Evolutionary conservation across 2,329 filamentous ascomycete species (phyloP).

Genomic region (Fusarium luffae): DNA sequence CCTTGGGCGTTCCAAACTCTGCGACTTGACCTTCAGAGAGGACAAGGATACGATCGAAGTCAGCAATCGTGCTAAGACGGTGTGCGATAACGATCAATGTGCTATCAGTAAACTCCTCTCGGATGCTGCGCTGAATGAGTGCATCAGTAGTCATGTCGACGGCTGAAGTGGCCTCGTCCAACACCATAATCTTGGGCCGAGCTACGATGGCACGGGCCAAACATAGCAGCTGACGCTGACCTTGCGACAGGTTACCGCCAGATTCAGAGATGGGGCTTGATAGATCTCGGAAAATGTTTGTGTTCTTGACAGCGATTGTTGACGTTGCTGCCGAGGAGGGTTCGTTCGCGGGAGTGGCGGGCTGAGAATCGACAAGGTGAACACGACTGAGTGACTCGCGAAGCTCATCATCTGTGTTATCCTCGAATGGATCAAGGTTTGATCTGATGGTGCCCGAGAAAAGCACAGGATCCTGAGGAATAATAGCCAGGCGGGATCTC

Average conservation of each 20-base stretch:
- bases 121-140: slow-evolving; percentile 78
- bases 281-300: slow-evolving; percentile 73
- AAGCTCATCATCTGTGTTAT: slow-evolving; percentile 75
- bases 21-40: slow-evolving; percentile 73
- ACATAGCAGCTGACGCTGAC: slow-evolving; percentile 80
- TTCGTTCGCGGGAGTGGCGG: slow-evolving; percentile 54
- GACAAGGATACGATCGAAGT: slow-evolving; percentile 80
- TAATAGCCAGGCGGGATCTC: slow-evolving; percentile 80
- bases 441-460: slow-evolving; percentile 82
- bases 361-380: slow-evolving; percentile 66
- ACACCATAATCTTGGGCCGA: slow-evolving; percentile 79
- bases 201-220: slow-evolving; percentile 78
- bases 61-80: slow-evolving; percentile 78
- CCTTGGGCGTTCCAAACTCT: slow-evolving; percentile 73
- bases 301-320: slow-evolving; percentile 59
- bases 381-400: slow-evolving; percentile 76
- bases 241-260: slow-evolving; percentile 79
- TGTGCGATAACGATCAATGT: slow-evolving; percentile 82
- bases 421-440: slow-evolving; percentile 81
- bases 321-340: slow-evolving; percentile 51
- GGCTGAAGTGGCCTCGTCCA: slow-evolving; percentile 83
- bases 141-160: slow-evolving; percentile 82
- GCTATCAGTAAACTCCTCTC: slow-evolving; percentile 75
- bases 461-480: slow-evolving; percentile 82
- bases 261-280: slow-evolving; percentile 74